These are phyloP conservation scores for Debaryomyces coudertii DNA, from an alignment of 1,139 yeast genomes.

Conservation along the genomic window DNA sequence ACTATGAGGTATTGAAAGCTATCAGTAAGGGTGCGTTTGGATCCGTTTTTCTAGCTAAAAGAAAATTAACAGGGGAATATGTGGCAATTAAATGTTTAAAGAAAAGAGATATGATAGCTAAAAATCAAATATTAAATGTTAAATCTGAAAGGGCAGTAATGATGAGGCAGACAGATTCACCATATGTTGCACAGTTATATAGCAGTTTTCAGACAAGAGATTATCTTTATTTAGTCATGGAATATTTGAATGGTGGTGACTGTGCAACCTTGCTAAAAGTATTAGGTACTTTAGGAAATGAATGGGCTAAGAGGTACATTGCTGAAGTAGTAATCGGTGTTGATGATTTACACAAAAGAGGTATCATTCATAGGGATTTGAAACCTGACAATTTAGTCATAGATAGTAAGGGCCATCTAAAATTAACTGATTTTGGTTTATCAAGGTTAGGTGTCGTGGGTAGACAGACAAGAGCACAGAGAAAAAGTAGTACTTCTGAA, in stretches of 20 bases:
- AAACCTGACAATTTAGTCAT: slow-evolving; percentile 93
- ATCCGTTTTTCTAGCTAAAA: slow-evolving; percentile 82
- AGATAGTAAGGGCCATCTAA: slow-evolving; percentile 84
- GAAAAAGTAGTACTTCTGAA: slow-evolving; percentile 51
- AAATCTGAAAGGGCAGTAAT: slow-evolving; percentile 94
- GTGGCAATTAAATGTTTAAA: slow-evolving; percentile 94
- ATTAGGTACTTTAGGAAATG: slow-evolving; percentile 78
- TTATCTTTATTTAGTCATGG: slow-evolving; percentile 92
- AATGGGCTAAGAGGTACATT: slow-evolving; percentile 85
- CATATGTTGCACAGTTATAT: slow-evolving; percentile 88
- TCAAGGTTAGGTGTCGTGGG: slow-evolving; percentile 88
- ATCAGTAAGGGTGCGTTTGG: slow-evolving; percentile 98
- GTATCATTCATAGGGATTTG: slow-evolving; percentile 91
- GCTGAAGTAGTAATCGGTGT: slow-evolving; percentile 93
- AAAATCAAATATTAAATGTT: slow-evolving; percentile 93
- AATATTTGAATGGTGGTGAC: slow-evolving; percentile 95
- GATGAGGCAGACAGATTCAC: slow-evolving; percentile 96
- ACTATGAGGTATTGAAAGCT: slow-evolving; percentile 89
- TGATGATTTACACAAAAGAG: slow-evolving; percentile 82
- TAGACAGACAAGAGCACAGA: slow-evolving; percentile 58
- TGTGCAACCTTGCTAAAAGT: slow-evolving; percentile 83
- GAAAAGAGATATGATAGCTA: slow-evolving; percentile 95
- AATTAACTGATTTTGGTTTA: slow-evolving; percentile 92
- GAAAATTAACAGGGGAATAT: slow-evolving; percentile 88
- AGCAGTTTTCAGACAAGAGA: slow-evolving; percentile 89